Evolutionary conservation across 225 moss, liverwort and hornwort genomes (phyloP).

Genomic region (Thuidium tamariscinum): DNA sequence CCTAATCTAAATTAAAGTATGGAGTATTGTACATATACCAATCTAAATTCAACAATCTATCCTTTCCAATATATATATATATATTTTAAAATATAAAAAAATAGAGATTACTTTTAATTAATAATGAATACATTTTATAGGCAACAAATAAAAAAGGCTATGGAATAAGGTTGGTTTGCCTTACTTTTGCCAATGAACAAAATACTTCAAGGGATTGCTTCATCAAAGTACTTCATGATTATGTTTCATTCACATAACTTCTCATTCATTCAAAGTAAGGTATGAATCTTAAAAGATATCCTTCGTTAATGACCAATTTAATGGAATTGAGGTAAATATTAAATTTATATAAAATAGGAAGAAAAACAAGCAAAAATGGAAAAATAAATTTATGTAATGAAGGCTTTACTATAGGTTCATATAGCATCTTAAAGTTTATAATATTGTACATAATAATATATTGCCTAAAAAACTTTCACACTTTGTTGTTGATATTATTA

Average conservation of each 20-base stretch:
- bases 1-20: background rate
- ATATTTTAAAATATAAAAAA: no score
- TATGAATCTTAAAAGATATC: background rate
- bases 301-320: background rate
- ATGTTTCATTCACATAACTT: background rate
- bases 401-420: background rate
- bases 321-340: background rate
- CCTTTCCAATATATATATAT: no score
- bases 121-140: background rate
- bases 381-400: no score
- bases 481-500: background rate
- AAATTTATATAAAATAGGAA: no score
- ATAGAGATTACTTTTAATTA: rapidly evolving
- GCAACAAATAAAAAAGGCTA: rapidly evolving
- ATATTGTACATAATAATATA: no score
- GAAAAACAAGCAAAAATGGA: background rate
- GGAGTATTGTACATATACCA: background rate
- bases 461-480: background rate
- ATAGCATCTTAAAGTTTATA: no score
- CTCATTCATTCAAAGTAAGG: background rate
- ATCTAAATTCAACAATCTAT: background rate
- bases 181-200: background rate
- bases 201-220: background rate
- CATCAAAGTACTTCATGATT: background rate
- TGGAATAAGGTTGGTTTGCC: rapidly evolving